A percentile compares a stretch with the other conserved stretches of the same genome.
These are phyloP conservation scores for Heimioporus punctisporus DNA, from an alignment of 1,284 basidiomycete genomes.

Conservation along the genomic window DNA sequence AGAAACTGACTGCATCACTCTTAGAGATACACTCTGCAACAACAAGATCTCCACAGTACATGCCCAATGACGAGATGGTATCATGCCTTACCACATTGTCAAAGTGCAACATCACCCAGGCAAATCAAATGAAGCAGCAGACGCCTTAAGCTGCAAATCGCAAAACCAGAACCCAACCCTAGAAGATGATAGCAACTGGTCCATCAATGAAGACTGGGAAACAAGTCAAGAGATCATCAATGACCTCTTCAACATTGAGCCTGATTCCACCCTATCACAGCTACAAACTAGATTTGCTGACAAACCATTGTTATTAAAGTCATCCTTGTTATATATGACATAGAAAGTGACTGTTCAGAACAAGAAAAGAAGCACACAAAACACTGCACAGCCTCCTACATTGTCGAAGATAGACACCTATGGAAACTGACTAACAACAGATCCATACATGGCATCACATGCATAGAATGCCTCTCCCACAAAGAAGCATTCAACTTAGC, in stretches of 20 bases:
- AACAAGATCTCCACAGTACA: too few species aligned
- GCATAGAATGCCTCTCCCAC: slow-evolving; percentile 22
- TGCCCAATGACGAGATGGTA: background rate
- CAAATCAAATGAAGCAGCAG: background rate
- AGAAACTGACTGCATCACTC: background rate
- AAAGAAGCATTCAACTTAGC: slow-evolving; percentile 16
- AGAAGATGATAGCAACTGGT: background rate
- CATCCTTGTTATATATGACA: slow-evolving; percentile 10
- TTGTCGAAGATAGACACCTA: slow-evolving; percentile 3
- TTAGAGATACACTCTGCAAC: background rate
- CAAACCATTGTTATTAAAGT: slow-evolving; percentile 6
- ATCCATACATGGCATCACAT: background rate
- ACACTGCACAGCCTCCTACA: too few species aligned
- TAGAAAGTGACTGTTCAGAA: slow-evolving; percentile 1
- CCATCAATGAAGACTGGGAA: background rate
- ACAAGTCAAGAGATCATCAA: background rate
- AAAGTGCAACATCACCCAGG: background rate
- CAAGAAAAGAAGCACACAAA: too few species aligned
- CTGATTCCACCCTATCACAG: too few species aligned
- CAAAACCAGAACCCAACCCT: rapidly evolving
- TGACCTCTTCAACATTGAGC: background rate
- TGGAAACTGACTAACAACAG: slow-evolving; percentile 10
- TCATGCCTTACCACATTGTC: background rate
- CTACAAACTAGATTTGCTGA: too few species aligned
- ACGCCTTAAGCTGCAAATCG: background rate